Base-by-base conservation (phyloP, 2,329 filamentous ascomycete genomes). In the Podosphaera aphanis region DNA sequence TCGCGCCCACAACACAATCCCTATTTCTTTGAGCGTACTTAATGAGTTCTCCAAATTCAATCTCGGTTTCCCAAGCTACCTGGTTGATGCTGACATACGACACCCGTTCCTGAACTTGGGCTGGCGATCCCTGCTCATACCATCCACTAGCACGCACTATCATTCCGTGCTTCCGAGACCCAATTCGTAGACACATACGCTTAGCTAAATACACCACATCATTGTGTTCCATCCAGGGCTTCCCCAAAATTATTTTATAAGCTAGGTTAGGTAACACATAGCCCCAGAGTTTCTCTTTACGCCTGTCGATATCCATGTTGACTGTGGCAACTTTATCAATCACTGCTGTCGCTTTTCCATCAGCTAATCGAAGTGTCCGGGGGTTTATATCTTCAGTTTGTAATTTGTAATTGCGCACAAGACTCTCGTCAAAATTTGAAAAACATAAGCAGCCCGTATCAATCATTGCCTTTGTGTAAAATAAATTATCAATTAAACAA, bases 191-290 rank as follows among this genome's bases (percentile, higher is more conserved):
- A 18, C 19, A 29, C 15, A 27, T 20, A 11, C 38, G 16, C 23
- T 23, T 23, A 11, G 38, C 38, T 11, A 19, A 41, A 1, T 41
- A 41, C 13, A 41, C 19, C 18, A 41, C 38, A 41, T 41, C 20
- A 23, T 23, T 41, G 18, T 21, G 38, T n/a, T 41, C 38, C 20
- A 41, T 21, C 38, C 18, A 41, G 15, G 38, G 18, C n/a, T 41
- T 41, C 13, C 38, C 38, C n/a, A 23, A 23, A 41, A 41, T 41
- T 7, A 41, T 41, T 23, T 16, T 11, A n/a, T 41, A 41, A 21
- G 38, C 38, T 41, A 41, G 15, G 19, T 41, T 41, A 21, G 38
- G 38, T n/a, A 41, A 21, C 13, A 41, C 38, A 41, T 41, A 41
- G 15, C 38, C 38, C 38, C 38, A 41, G 6, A 41, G 10, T n/a